Evolutionary conservation across 2,329 filamentous ascomycete genomes (phyloP).

Genomic region (Chaetomium globosum): DNA sequence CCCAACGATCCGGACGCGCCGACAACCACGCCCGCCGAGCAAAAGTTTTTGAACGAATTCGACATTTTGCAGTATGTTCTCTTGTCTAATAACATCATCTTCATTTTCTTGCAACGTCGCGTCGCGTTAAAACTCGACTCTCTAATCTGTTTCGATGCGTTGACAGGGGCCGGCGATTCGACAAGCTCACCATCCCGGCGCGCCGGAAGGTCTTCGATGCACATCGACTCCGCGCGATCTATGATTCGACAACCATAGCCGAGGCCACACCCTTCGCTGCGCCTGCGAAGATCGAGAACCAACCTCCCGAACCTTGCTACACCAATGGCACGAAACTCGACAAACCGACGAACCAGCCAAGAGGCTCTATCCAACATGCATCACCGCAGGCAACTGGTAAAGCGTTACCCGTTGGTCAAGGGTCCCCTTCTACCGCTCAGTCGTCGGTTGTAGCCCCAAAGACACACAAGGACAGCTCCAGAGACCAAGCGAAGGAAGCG

Average conservation of each 20-base stretch:
- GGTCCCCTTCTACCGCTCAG: too few species aligned
- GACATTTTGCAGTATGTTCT: constrained; percentile 63
- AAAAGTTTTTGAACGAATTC: constrained; percentile 58
- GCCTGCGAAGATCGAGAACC: constrained; percentile 6
- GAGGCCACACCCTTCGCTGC: constrained; percentile 7
- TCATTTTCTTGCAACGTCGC: constrained; percentile 28
- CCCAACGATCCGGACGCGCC: constrained; percentile 61
- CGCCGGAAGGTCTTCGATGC: constrained; percentile 51
- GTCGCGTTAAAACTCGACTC: constrained; percentile 27
- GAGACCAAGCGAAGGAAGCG: not conserved
- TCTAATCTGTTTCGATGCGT: constrained; percentile 31
- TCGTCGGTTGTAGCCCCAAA: not conserved
- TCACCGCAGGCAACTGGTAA: not conserved
- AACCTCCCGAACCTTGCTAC: not conserved
- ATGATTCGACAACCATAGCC: constrained; percentile 2
- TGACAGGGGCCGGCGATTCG: constrained; percentile 52
- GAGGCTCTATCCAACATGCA: not conserved
- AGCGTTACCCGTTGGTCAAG: not conserved
- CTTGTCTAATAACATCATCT: constrained; percentile 31
- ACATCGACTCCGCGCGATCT: constrained; percentile 38
- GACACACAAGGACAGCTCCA: not conserved
- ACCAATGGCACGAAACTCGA: not conserved
- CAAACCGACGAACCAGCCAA: not conserved
- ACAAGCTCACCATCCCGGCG: constrained; percentile 57
- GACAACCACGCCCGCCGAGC: constrained; percentile 55